Base-by-base conservation (phyloP, 129 eudicot genomes). In the Flaveria sonorensis region DNA sequence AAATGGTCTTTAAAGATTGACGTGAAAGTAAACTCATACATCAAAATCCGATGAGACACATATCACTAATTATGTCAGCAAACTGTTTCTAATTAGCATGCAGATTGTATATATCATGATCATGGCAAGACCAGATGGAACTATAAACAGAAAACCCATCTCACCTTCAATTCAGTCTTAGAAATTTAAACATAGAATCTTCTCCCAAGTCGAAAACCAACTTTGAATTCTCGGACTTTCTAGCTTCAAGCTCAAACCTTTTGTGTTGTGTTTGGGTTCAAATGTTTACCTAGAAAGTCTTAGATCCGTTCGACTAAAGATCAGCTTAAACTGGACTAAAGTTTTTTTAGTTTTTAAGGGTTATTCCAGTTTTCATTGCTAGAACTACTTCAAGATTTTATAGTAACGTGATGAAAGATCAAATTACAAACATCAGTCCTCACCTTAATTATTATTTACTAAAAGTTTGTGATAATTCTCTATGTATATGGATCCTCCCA, bases 371-470 rank as follows among this genome's bases (percentile, higher is more conserved):
- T 36, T 36, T 36, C 40, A 36, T 36, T 36, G 40, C 40, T 36
- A 36, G 7, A 36, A 55, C 19, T 55, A 55, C 24, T 68, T 56
- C 60, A 55, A 69, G 47, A 55, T 16, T 16, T 61, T 40, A 28
- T 16, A 5, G 23, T 23, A 62, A 60, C 30, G 20, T 50, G 73
- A 67, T 55, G 78, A 65, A 52, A 79, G 67, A 63, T 79, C 20
- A 30, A 40, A 50, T 46, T 79, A 79, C 77, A 79, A 61, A 72
- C 15, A 79, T 66, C 60, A 51, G 74, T 51, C 72, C 78, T 62
- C 36, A 64, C 50, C 10, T 60, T 18, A 36, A 47, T 47, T 40
- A 23, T 61, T 28, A 3, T 10, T 56, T 71, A 52, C 70, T 61
- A 26, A 19, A 20, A 19, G 50, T 21, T 55, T 53, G 55, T 68